Evolutionary conservation across 345 rosid genomes (phyloP), one percentile per base, ranked within the genome.

Genomic region (Murraya paniculata): DNA sequence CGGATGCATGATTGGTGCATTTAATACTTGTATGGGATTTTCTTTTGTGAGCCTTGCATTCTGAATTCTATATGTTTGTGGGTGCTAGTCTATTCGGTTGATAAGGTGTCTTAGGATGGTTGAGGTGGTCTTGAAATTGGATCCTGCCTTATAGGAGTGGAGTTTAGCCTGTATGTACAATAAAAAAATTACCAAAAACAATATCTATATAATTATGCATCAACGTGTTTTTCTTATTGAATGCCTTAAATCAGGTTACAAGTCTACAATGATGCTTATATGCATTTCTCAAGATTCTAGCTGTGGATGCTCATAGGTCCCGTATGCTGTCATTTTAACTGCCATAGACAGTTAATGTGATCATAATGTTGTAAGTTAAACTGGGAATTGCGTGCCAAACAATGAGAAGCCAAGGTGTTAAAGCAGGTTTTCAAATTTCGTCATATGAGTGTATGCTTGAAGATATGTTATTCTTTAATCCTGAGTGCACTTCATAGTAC

Each of bases 1-100:
- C 78, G 78, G 77, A 79, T 83, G 85, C 86, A 28, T 86, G 73
- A 73, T 61, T 68, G 76, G 83, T 57, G 78, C 74, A 59, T 72
- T 83, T 25, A 36, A 27, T 77, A 35, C 82, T 55, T 50, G 56
- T 53, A 18, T 53, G 57, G 57, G 57, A 53, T 53, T 50, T 48
- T 50, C 22, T 53, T 1, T 53, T 53, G 19, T 53, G 57, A 53
- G 57, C 57, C 5, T 1, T 18, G 57, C 2, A 0, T 53, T 53
- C 57, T 53, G 57, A 10, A 38, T 68, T 68, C 55, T 68, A 14
- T 41, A 27, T 28, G 22, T 48, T 31, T 62, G 35, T 14, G 36
- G 65, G 18, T 60, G 27, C 33, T 28, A 16, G 22, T 30, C 21
- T 7, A 16, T 62, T 62, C 19, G 7, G 18, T 62, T 62, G 18